A percentile compares a stretch with the other conserved stretches of the same genome.
Evolutionary conservation across 2,329 filamentous ascomycete genomes (phyloP).

Genomic region (Arthrocladium fulminans): DNA sequence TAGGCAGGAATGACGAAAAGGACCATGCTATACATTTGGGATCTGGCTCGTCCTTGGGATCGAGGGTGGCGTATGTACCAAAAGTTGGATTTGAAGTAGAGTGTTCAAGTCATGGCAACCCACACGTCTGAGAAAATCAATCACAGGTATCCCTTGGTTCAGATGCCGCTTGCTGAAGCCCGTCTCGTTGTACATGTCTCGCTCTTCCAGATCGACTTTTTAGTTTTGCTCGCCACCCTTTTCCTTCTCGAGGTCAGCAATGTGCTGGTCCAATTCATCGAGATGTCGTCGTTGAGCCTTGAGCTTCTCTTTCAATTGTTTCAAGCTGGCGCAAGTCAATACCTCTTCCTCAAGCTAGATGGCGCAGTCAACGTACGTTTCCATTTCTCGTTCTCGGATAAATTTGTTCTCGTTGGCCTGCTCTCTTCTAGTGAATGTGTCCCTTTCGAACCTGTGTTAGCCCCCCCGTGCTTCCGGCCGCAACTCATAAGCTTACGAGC

Average conservation of each 20-base stretch:
- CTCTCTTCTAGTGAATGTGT: constrained; percentile 89
- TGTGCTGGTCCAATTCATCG: constrained; percentile 74
- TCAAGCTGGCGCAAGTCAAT: constrained; percentile 42
- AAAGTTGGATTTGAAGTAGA: not conserved
- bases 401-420: constrained; percentile 74
- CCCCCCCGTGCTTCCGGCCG: not conserved
- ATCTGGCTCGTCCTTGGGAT: no score
- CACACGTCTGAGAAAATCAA: not conserved
- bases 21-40: no score
- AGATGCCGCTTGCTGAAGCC: not conserved
- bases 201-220: not conserved
- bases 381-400: constrained; percentile 78
- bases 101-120: not conserved
- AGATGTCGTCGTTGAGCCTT: constrained; percentile 72
- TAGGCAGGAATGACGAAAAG: not conserved
- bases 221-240: constrained; percentile 52
- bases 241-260: constrained; percentile 71
- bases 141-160: not conserved
- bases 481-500: constrained; percentile 29
- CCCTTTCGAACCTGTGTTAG: constrained; percentile 47
- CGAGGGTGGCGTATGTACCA: not conserved
- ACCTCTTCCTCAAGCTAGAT: not conserved
- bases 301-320: constrained; percentile 61
- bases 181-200: not conserved
- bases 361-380: constrained; percentile 55